Evolutionary conservation across 2,329 filamentous ascomycete genomes (phyloP), one percentile per base, ranked within the genome.

Genomic region (Epichloe festucae): DNA sequence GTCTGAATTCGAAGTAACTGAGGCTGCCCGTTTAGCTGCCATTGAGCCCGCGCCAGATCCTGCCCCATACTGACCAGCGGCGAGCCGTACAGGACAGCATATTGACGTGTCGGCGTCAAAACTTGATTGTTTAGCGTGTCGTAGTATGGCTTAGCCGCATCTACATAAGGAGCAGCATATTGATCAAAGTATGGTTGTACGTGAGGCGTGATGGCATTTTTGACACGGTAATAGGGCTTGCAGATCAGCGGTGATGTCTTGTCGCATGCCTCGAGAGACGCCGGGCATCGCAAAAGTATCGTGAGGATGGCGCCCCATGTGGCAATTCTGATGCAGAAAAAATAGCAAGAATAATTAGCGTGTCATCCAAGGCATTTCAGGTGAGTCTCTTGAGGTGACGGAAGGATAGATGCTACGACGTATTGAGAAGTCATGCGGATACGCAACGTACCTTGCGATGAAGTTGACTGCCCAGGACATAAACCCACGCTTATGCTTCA

Each of bases 221-320:
- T 72, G 72, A 81, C 59, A 70, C 81, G 69, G 71, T 85, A 76
- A 76, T 96, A 96, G 10, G 87, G 84, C 62, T 84, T 84, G 77
- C 93, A 98, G 55, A 97, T 78, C 56, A 72, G 76, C 1, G 90
- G 87, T 1, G 88, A 87, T 34, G 75, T 70, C 27, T 85, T 79
- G 60, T 80, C 78, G 61, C 93, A 79, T 27, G 80, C 76, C 31
- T 83, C 77, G 54, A 84, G 69, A 8, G 79, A 80, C 3, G 82
- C 73, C 12, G 91, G 91, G 66, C 91, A 98, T 55, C 84, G 81
- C 65, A 98, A 86, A 53, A 91, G 69, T 51, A 93, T 72, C 23
- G 86, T 93, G 55, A 89, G 67, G 57, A 97, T 82, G 38, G 83
- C 77, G 65, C 93, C 95, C 91, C 91, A 98, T 19, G 88, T 85